Base-by-base conservation (phyloP, 495 filamentous ascomycete genomes). In the Aspergillus ellipticus region DNA sequence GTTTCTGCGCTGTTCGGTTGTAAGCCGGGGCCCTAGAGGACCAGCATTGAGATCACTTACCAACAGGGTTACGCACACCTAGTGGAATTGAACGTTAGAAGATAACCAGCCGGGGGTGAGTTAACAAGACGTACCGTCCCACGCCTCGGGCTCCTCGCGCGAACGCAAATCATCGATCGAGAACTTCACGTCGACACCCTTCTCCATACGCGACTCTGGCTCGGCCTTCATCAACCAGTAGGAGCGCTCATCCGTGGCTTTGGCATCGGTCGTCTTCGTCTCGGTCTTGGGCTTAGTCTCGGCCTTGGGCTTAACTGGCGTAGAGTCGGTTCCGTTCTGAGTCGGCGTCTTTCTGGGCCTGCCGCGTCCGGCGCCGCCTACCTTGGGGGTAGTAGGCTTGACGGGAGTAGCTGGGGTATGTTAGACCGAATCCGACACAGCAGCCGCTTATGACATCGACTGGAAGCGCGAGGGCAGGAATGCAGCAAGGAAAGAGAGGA, bases 181-280 rank as follows among this genome's bases (percentile, higher is more conserved):
- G 74, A 97, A 98, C 58, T 84, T 88, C 35, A 96, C 89, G 64
- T 96, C 88, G 49, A 86, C 76, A 15, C 90, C 90, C 48, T 90
- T 96, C 66, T 94, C 90, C 20, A 92, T 66, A 17, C 94, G 85
- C 22, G 90, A 84, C 63, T 92, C 87, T 2, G 94, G 93, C 71
- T 97, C 93, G 7, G 93, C 91, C 75, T 97, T 97, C 83, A 97
- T 84, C 57, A 97, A 83, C 93, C 92, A 97, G 71, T 90, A 96
- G 20, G 74, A 75, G 21, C 59, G 69, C 16, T 60, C 51, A 7
- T 46, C 55, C 2, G 48, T 39, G 3, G 41, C 21, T 3, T 56
- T 55, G n/a, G 51, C 48, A 3, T 63, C 63, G 21, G 51, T 7
- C 46, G 55, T 52, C 42, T 55, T 53, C 11, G 57, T 51, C n/a